phyloP scores from a whole-genome alignment of 352 stramenopile genomes.

The Elongisporangium senticosum region DNA sequence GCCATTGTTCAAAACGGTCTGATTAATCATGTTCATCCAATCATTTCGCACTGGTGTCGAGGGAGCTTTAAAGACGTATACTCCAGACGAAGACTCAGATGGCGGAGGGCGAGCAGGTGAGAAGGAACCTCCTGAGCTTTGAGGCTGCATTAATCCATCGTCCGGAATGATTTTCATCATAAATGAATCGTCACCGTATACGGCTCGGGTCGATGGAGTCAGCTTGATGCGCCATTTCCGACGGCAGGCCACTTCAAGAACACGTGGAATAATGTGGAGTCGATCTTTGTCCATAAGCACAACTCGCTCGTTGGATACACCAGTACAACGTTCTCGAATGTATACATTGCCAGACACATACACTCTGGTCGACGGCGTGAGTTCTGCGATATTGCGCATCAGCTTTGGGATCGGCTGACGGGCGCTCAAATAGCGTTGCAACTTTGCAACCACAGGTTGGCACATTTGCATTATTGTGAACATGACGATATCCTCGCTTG shows the following conservation, averaged over 20 bases:
- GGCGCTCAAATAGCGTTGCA: conserved; percentile 80
- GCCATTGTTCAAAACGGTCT: conserved; percentile 25
- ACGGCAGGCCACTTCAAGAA: conserved; percentile 62
- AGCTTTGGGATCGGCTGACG: conserved; percentile 62
- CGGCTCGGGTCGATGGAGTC: conserved; percentile 36
- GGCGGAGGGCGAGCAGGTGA: conserved; percentile 21
- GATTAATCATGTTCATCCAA: conserved; percentile 62
- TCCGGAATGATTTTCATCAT: conserved; percentile 65
- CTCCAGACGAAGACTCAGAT: conserved; percentile 15
- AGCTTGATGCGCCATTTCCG: conserved; percentile 68
- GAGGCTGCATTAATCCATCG: conserved; percentile 16
- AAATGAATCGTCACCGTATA: conserved; percentile 78
- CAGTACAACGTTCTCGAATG: conserved; percentile 72
- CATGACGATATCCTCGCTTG: conserved; percentile 83
- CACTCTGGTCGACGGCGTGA: conserved; percentile 68
- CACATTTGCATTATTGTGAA: conserved; percentile 84
- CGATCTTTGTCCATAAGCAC: conserved; percentile 70
- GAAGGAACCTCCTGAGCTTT: conserved; percentile 9
- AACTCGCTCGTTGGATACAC: conserved; percentile 67
- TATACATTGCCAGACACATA: conserved; percentile 64
- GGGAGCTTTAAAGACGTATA: conserved; percentile 57
- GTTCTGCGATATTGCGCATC: conserved; percentile 72
- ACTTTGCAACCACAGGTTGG: conserved; percentile 72
- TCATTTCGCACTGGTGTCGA: conserved; percentile 60
- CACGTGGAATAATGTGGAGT: conserved; percentile 53